These are phyloP conservation scores for Acrocalymma vagum DNA, from an alignment of 2,329 filamentous ascomycete genomes.

Conservation along the genomic window DNA sequence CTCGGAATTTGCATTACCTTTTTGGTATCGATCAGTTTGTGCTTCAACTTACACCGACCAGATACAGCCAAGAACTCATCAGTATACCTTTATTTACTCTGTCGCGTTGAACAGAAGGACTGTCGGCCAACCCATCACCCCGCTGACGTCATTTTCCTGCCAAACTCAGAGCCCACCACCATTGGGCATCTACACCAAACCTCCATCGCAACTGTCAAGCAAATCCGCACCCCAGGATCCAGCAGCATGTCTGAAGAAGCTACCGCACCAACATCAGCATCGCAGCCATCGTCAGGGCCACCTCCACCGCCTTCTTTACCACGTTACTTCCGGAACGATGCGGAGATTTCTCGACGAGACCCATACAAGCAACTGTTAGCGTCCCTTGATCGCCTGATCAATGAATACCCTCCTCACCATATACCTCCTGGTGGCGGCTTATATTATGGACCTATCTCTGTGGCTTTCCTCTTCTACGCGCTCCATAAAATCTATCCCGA, in stretches of 20 bases:
- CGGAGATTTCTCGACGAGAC: constrained; percentile 48
- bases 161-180: constrained; percentile 7
- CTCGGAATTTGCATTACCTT: background rate
- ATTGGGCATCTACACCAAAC: background rate
- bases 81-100: constrained; percentile 13
- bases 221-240: too few species aligned
- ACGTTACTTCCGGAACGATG: constrained; percentile 53
- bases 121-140: constrained; percentile 17
- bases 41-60: background rate
- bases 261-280: constrained; percentile 19
- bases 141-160: constrained; percentile 31
- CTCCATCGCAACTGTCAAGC: background rate
- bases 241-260: constrained; percentile 38
- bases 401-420: constrained; percentile 55
- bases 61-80: background rate
- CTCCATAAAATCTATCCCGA: constrained; percentile 60
- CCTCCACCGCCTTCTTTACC: constrained; percentile 39
- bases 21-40: background rate
- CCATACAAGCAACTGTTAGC: constrained; percentile 60
- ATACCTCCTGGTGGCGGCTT: constrained; percentile 58
- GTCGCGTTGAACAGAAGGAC: constrained; percentile 4
- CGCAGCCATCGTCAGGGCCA: constrained; percentile 23
- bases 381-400: constrained; percentile 58
- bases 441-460: constrained; percentile 59
- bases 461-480: constrained; percentile 60